Percentiles rank a stretch among this genome's conserved stretches.
These are phyloP conservation scores for Berkeleyomyces rouxiae DNA, from an alignment of 2,329 filamentous ascomycete species.

Conservation along the genomic window DNA sequence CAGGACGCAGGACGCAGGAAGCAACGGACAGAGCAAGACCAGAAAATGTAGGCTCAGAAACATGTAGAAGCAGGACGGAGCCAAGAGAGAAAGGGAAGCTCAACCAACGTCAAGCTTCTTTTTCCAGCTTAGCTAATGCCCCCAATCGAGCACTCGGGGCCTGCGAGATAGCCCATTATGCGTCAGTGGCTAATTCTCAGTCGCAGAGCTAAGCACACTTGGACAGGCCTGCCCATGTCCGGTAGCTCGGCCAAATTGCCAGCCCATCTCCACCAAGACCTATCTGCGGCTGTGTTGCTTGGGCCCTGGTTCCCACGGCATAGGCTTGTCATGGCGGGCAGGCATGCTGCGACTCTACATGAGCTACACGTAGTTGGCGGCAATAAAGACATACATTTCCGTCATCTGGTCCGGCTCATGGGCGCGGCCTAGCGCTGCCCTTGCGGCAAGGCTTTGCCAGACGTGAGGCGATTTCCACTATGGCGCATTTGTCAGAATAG, in stretches of 20 bases:
- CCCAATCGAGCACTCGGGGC: too few relatives aligned
- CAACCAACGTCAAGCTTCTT: background rate
- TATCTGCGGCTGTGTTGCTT: background rate
- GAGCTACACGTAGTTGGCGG: too few relatives aligned
- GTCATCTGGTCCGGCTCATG: too few relatives aligned
- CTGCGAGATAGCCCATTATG: too few relatives aligned
- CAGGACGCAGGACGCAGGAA: background rate
- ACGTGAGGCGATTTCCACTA: too few relatives aligned
- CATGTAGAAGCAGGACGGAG: background rate
- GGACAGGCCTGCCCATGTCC: background rate
- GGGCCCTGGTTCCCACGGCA: background rate
- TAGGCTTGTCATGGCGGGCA: too few relatives aligned
- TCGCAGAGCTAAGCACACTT: background rate
- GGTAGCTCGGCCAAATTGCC: background rate
- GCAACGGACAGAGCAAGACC: background rate
- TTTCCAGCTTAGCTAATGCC: too few relatives aligned
- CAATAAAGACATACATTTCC: too few relatives aligned
- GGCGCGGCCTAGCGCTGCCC: too few relatives aligned
- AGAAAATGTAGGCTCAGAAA: background rate
- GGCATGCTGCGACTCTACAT: too few relatives aligned
- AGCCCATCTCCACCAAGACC: background rate
- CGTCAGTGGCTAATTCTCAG: background rate
- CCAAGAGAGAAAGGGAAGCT: background rate
- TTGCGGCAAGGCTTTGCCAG: too few relatives aligned
- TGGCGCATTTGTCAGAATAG: too few relatives aligned